Conservation (phyloP, 1,284 basidiomycete genomes). For the Fomitopsis pinicola region DNA sequence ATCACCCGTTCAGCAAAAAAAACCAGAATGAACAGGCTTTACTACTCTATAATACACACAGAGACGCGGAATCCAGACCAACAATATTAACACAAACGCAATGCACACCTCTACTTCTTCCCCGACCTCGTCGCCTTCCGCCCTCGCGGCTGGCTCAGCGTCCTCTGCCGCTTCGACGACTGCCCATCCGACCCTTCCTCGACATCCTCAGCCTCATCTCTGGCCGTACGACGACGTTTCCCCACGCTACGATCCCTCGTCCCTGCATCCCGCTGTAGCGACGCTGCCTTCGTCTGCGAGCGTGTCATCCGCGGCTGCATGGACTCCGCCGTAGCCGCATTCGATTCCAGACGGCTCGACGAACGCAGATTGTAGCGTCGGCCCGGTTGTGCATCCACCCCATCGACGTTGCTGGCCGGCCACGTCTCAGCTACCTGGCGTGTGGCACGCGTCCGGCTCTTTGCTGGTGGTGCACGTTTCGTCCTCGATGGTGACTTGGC, state of each 20-base stretch:
- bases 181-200: background rate
- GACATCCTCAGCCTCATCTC: background rate
- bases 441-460: background rate
- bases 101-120: too few relatives aligned
- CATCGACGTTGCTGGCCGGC: background rate
- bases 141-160: too few relatives aligned
- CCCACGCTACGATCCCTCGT: background rate
- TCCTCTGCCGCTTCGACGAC: background rate
- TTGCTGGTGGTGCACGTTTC: background rate
- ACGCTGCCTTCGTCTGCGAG: background rate
- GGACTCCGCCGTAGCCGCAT: background rate
- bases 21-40: too few relatives aligned
- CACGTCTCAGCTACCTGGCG: background rate
- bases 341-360: background rate
- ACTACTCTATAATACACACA: too few relatives aligned
- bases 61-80: too few relatives aligned
- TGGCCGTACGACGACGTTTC: background rate
- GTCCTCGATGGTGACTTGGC: background rate
- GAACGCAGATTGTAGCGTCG: background rate
- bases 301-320: background rate
- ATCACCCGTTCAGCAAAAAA: too few relatives aligned
- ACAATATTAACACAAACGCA: too few relatives aligned
- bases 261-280: background rate
- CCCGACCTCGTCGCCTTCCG: background rate
- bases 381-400: background rate